phyloP scores from a whole-genome alignment of 768 basidiomycete genomes.

The Serendipita vermifera region DNA sequence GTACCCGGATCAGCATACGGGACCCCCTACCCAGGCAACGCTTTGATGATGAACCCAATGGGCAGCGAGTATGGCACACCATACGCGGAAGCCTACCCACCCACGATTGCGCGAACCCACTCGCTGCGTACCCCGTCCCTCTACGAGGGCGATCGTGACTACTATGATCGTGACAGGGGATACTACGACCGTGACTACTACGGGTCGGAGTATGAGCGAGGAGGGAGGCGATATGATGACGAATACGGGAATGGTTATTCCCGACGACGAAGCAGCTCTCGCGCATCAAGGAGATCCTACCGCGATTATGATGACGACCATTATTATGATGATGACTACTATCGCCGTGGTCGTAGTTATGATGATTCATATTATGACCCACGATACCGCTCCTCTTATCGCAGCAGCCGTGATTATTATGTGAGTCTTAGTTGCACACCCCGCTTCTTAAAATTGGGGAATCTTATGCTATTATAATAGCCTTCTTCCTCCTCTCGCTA shows the following conservation, averaged over 20 bases:
- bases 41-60: background rate
- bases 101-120: background rate
- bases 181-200: slow-evolving; percentile 1
- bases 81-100: background rate
- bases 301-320: background rate
- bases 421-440: too few relatives aligned
- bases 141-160: background rate
- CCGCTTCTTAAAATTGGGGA: too few relatives aligned
- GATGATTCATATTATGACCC: background rate
- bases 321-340: background rate
- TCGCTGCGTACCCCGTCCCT: background rate
- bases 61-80: slow-evolving; percentile 1
- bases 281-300: background rate
- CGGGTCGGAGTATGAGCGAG: background rate
- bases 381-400: slow-evolving; percentile 1
- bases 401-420: too few relatives aligned
- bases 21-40: background rate
- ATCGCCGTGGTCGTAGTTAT: too few relatives aligned
- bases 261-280: slow-evolving; percentile 3
- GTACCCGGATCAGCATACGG: background rate
- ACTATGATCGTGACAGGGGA: background rate
- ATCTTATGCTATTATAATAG: background rate
- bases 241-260: background rate
- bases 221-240: background rate
- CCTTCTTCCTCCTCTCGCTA: background rate